Conservation (phyloP, 75 land plant species). For the Cryptomeria japonica region DNA sequence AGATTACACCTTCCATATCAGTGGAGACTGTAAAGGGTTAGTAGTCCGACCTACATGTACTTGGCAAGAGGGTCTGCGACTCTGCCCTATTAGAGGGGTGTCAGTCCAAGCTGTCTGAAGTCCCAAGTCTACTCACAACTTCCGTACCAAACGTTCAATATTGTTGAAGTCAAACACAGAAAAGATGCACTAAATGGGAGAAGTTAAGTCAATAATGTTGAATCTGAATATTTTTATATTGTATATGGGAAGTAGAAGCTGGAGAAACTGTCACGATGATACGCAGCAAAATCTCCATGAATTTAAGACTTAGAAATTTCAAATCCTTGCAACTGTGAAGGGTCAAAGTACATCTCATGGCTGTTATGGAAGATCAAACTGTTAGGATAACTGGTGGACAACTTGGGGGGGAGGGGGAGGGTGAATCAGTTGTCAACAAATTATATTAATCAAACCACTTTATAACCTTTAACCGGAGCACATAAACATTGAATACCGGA, state of each 20-base stretch:
- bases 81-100: not conserved
- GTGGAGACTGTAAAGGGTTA: not conserved
- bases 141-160: not conserved
- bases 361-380: not conserved
- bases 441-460: too few relatives aligned
- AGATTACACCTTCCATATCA: not conserved
- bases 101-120: not conserved
- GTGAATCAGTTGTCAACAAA: too few relatives aligned
- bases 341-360: not conserved
- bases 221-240: not conserved
- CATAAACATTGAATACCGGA: too few relatives aligned
- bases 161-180: not conserved
- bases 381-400: too few relatives aligned
- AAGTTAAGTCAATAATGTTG: not conserved
- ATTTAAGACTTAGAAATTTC: not conserved
- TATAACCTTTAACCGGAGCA: too few relatives aligned
- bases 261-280: not conserved
- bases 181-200: not conserved
- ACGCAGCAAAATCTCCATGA: not conserved
- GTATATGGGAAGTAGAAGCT: not conserved
- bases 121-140: not conserved
- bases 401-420: too few relatives aligned
- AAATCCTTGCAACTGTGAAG: not conserved
- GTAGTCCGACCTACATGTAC: not conserved
- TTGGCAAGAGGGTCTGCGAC: not conserved